Base-by-base conservation (phyloP, 2,329 filamentous ascomycete species). In the Gaeumannomyces tritici region DNA sequence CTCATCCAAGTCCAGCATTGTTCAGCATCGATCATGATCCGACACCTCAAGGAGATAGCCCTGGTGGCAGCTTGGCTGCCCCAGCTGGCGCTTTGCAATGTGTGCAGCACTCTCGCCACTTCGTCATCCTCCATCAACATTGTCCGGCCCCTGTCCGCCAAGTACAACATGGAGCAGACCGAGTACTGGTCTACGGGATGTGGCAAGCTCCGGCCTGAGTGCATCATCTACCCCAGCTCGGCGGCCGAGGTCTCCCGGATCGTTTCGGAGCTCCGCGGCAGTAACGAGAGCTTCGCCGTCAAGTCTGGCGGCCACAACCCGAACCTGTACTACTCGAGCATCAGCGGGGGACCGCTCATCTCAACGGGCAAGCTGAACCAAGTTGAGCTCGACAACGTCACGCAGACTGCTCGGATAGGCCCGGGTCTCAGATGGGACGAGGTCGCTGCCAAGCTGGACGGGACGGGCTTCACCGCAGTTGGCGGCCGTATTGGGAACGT, bases 251-350 rank as follows among this genome's bases (percentile, higher is more conserved):
- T 68, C 1, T 61, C 66, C 6, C 35, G 62, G 28, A 56, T 68
- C 33, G 33, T 69, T 60, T 33, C 31, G 26, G 59, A 63, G 2
- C 66, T 69, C n/a, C 60, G 61, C 60, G 57, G 55, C 59, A 64
- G 62, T 58, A 65, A 64, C 21, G 66, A 66, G 65, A 68, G 66
- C 1, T 85, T 85, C 69, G 76, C 80, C 1, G 74, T 81, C 63
- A 79, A 79, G 47, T 63, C 62, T 26, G 63, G 82, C 21, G 82
- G 83, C 1, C 82, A 84, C 70, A 77, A 75, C 2, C 72, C 77
- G 3, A 80, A 78, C 63, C 69, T 74, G 0, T 76, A 74, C 4
- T 73, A 74, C 2, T 77, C 78, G 8, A 83, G 75, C 66, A 74
- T 74, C 62, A 66, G 70, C 12, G 66, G 66, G 15, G 75, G 78